A percentile compares a stretch with the other conserved stretches of the same genome.
phyloP scores from a whole-genome alignment of 495 filamentous ascomycete genomes.

The Penicillium argentinense region DNA sequence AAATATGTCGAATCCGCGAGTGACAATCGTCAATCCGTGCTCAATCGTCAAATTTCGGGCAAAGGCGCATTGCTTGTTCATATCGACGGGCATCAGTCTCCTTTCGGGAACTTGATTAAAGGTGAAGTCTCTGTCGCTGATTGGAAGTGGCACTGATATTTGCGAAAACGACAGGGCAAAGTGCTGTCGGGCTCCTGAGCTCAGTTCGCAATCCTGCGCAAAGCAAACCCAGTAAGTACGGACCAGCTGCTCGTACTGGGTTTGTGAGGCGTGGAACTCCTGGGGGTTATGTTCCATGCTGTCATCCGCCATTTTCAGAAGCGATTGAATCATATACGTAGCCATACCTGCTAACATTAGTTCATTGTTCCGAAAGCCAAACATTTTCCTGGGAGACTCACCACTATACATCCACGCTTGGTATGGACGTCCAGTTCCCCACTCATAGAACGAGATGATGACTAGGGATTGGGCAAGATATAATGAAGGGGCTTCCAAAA shows the following conservation, averaged over 20 bases:
- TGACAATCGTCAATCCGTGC: constrained; percentile 39
- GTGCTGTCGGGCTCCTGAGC: constrained; percentile 45
- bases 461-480: constrained; percentile 44
- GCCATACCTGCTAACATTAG: constrained; percentile 38
- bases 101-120: constrained; percentile 29
- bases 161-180: constrained; percentile 45
- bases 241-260: constrained; percentile 45
- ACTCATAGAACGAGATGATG: constrained; percentile 46
- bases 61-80: constrained; percentile 25
- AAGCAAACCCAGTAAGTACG: constrained; percentile 49
- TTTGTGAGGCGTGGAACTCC: constrained; percentile 41
- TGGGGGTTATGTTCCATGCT: constrained; percentile 43
- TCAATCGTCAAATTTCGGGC: constrained; percentile 35
- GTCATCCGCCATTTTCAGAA: constrained; percentile 45
- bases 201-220: constrained; percentile 46
- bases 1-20: constrained; percentile 46
- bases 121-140: constrained; percentile 42
- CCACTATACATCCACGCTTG: constrained; percentile 51
- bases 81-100: constrained; percentile 38
- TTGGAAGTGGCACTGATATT: constrained; percentile 44
- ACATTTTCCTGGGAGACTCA: constrained; percentile 10
- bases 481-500: constrained; percentile 42
- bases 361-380: background rate
- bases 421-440: constrained; percentile 44
- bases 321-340: constrained; percentile 48